Evolutionary conservation across 106 monocot genomes (phyloP), one percentile per base, ranked within the genome.

Genomic region (Platanthera guangdongensis): DNA sequence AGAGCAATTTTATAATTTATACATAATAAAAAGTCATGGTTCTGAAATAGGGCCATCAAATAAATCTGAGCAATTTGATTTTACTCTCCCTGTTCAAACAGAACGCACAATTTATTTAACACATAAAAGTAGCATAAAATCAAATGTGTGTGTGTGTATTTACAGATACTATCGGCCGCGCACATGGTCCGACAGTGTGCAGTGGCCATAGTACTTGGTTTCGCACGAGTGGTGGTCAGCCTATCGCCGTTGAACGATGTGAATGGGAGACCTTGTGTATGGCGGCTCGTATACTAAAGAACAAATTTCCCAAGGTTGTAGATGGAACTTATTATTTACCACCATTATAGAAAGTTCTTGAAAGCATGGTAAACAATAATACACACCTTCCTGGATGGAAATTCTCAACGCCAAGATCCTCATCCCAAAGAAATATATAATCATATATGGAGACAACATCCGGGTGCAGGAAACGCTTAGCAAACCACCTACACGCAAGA

Each of bases 371-470:
- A 21, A 50, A 7, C 8, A 32, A 76, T 25, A 78, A 74, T 22
- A 53, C 18, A 74, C 84, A 94, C 87, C 94, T 92, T 72, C 78
- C 72, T 53, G 92, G 92, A 46, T 89, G 68, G 57, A 92, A 92
- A 76, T 89, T 85, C 9, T 87, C 85, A 16, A 92, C 92, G 32
- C 77, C 87, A 21, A 89, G 53, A 82, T 89, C 89, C 80, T 89
- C 92, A 85, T 92, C 92, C 92, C 92, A 92, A 57, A 92, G 77
- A 83, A 92, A 92, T 81, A 92, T 84, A 80, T 87, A 92, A 65
- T 89, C 89, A 72, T 92, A 92, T 45, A 72, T 80, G 5, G 89
- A 85, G 51, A 92, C 83, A 55, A 89, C 87, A 85, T 87, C 89
- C 9, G 92, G 92, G 71, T 92, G 85, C 10, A 92, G 82, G 73